These are phyloP conservation scores for Phytophthora uliginosa DNA, from an alignment of 352 stramenopile species.

Conservation along the genomic window DNA sequence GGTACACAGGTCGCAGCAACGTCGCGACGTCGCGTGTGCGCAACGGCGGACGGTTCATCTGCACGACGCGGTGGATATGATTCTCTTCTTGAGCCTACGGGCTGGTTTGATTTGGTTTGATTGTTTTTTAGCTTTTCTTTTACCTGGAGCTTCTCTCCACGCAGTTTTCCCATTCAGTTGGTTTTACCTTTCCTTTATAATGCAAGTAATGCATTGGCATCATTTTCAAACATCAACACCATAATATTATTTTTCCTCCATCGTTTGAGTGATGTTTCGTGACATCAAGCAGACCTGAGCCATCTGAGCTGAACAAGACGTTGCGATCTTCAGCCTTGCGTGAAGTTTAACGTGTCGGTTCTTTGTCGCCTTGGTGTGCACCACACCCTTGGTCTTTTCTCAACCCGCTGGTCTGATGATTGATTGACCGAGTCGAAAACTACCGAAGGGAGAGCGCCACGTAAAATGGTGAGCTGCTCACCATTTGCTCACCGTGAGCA, in stretches of 20 bases:
- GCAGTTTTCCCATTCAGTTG: conserved; percentile 44
- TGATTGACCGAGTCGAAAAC: conserved; percentile 16
- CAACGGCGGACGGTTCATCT: conserved; percentile 87
- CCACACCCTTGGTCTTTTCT: neutral
- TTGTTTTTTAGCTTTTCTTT: conserved; percentile 31
- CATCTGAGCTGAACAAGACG: conserved; percentile 2
- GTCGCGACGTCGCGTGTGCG: conserved; percentile 85
- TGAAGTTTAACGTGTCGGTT: conserved; percentile 1
- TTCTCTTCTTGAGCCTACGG: conserved; percentile 34
- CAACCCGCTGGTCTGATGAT: neutral
- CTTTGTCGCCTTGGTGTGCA: neutral
- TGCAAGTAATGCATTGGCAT: conserved; percentile 46
- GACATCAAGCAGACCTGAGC: neutral
- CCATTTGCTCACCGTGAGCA: too few relatives aligned
- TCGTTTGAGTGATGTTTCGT: neutral
- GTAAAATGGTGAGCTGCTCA: conserved; percentile 44
- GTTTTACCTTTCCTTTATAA: conserved; percentile 35
- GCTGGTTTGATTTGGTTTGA: conserved; percentile 47
- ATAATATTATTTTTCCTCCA: too few relatives aligned
- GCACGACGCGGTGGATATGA: conserved; percentile 86
- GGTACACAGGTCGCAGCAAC: conserved; percentile 82
- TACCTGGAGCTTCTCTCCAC: conserved; percentile 46
- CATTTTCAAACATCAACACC: conserved; percentile 34
- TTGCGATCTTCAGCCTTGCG: conserved; percentile 1
- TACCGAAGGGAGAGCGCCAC: conserved; percentile 20